A percentile compares a stretch with the other conserved stretches of the same genome.
Conservation (phyloP, 2,329 filamentous ascomycete genomes). For the Alternaria postmessia region DNA sequence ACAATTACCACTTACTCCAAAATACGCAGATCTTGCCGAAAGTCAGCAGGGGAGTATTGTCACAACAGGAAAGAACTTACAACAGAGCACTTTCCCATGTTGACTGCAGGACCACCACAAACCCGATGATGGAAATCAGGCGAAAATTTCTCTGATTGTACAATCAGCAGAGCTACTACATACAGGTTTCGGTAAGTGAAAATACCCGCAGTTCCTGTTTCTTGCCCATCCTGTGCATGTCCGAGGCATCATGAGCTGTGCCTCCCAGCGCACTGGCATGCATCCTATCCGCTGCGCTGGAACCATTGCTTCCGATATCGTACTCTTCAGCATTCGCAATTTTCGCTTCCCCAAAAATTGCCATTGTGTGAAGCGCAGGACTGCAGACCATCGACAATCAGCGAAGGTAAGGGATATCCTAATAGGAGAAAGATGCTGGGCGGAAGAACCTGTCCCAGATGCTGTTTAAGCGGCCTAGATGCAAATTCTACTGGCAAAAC, state of each 20-base stretch:
- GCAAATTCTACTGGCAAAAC: neutral
- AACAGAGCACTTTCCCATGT: conserved; percentile 32
- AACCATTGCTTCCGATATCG: conserved; percentile 12
- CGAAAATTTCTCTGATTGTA: conserved; percentile 24
- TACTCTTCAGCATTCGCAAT: conserved; percentile 20
- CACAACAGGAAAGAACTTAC: conserved; percentile 6
- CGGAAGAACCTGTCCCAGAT: neutral
- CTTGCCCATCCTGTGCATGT: conserved; percentile 38
- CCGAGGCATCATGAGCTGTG: conserved; percentile 23
- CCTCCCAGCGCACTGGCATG: conserved; percentile 19
- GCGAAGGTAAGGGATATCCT: neutral
- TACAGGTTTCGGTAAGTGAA: neutral
- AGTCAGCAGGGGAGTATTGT: neutral
- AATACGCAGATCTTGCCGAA: conserved; percentile 16
- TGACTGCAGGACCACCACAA: conserved; percentile 24
- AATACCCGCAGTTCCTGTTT: conserved; percentile 29
- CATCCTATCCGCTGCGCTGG: conserved; percentile 7
- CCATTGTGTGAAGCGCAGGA: conserved; percentile 5
- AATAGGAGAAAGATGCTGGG: neutral
- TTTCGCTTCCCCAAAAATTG: conserved; percentile 8
- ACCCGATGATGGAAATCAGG: conserved; percentile 28
- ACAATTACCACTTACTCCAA: conserved; percentile 3
- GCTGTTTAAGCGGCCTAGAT: neutral
- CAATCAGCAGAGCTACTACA: conserved; percentile 1
- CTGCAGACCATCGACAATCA: neutral